Evolutionary conservation across 768 basidiomycete species (phyloP).

Genomic region (Cyclocybe cylindracea): DNA sequence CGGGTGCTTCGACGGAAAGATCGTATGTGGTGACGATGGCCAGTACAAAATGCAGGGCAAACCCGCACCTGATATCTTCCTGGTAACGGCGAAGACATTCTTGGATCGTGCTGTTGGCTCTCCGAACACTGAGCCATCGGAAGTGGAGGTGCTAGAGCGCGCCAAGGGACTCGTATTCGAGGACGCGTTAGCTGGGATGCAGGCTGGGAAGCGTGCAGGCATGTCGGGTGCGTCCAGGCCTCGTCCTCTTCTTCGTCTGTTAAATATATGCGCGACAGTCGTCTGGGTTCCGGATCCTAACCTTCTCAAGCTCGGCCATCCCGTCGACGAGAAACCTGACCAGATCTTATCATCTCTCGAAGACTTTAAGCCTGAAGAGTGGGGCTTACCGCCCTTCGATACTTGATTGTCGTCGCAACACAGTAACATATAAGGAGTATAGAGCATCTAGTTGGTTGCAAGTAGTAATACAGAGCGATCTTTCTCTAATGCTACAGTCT

Average conservation of each 20-base stretch:
- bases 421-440: neutral
- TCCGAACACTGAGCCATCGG: constrained; percentile 31
- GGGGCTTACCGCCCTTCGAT: constrained; percentile 77
- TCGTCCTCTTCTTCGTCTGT: neutral
- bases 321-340: constrained; percentile 55
- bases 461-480: neutral
- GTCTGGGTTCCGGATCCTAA: constrained; percentile 85
- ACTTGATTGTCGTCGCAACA: neutral
- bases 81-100: constrained; percentile 65
- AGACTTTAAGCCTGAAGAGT: constrained; percentile 77
- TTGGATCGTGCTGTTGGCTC: constrained; percentile 59
- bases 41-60: constrained; percentile 63
- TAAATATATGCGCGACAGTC: constrained; percentile 41
- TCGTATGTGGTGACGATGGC: constrained; percentile 74
- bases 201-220: constrained; percentile 80
- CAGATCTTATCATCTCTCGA: constrained; percentile 61
- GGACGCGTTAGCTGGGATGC: constrained; percentile 75
- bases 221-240: constrained; percentile 66
- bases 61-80: constrained; percentile 81
- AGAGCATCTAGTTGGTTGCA: neutral
- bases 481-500: too few relatives aligned
- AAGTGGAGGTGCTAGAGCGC: constrained; percentile 47
- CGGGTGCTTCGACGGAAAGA: constrained; percentile 57
- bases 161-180: constrained; percentile 78
- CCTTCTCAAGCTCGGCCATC: constrained; percentile 52